A percentile compares a stretch with the other conserved stretches of the same genome.
These are phyloP conservation scores for Termitomyces sp. DNA, from an alignment of 768 basidiomycete genomes.

Conservation along the genomic window DNA sequence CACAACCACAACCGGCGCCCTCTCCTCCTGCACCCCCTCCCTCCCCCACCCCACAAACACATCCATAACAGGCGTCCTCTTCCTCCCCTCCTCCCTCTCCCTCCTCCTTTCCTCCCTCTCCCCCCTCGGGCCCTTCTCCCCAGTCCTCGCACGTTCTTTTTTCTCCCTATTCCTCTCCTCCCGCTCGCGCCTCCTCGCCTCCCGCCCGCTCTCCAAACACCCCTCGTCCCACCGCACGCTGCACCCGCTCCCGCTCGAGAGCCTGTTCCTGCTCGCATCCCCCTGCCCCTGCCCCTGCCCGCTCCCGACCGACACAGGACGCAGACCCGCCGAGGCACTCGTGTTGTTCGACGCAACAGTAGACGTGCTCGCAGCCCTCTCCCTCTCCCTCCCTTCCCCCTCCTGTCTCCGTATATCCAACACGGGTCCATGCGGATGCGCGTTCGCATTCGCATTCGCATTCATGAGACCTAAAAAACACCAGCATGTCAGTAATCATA, in stretches of 20 bases:
- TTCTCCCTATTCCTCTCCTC: constrained; percentile 15
- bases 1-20: constrained; percentile 25
- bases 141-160: constrained; percentile 17
- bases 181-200: constrained; percentile 29
- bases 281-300: not conserved
- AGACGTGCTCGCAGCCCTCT: no score
- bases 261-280: constrained; percentile 10
- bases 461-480: not conserved
- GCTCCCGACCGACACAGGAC: constrained; percentile 20
- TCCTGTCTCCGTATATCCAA: no score
- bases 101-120: constrained; percentile 31
- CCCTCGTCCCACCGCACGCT: constrained; percentile 53
- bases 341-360: no score
- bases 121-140: constrained; percentile 17
- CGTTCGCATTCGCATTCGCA: not conserved
- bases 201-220: constrained; percentile 40
- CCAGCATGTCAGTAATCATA: no score
- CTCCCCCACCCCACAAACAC: constrained; percentile 52
- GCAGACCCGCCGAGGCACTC: constrained; percentile 29
- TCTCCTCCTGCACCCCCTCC: not conserved
- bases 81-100: constrained; percentile 47
- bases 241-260: constrained; percentile 28
- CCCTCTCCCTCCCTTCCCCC: no score
- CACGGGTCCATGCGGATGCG: constrained; percentile 4
- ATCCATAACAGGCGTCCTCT: constrained; percentile 50